phyloP scores from a whole-genome alignment of 208 protist species.

The Leishmania lainsoni region DNA sequence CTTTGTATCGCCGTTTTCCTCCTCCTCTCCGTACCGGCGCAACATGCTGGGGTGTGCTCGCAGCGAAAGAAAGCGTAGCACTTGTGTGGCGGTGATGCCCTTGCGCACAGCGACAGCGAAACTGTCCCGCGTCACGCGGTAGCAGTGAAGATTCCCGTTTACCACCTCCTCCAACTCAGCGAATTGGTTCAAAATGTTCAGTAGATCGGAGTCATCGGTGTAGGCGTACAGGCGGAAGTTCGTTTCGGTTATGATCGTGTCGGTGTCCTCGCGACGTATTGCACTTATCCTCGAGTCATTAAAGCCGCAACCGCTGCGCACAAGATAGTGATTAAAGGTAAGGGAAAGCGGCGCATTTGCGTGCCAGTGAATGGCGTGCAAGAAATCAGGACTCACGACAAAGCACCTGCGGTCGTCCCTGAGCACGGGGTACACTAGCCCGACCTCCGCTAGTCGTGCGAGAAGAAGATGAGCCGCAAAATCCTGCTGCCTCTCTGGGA shows the following conservation, averaged over 20 bases:
- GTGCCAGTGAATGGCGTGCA: conserved; percentile 73
- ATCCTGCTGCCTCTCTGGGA: conserved; percentile 58
- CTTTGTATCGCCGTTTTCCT: background rate
- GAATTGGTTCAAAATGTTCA: conserved; percentile 86
- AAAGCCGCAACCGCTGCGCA: background rate
- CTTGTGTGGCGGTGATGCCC: conserved; percentile 75
- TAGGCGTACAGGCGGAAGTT: conserved; percentile 93
- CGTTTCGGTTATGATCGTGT: conserved; percentile 92
- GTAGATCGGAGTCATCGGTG: conserved; percentile 69
- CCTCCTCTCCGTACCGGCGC: conserved; percentile 34
- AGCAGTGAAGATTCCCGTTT: conserved; percentile 73
- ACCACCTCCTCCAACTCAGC: conserved; percentile 71
- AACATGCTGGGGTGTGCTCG: conserved; percentile 89
- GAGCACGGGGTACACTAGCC: conserved; percentile 74
- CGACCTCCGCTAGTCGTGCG: conserved; percentile 75
- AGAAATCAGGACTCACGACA: conserved; percentile 74
- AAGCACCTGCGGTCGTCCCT: conserved; percentile 60
- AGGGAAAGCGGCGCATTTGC: conserved; percentile 67
- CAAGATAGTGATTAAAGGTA: conserved; percentile 43
- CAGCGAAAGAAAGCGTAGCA: conserved; percentile 85
- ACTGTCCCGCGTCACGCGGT: conserved; percentile 77
- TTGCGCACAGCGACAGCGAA: conserved; percentile 75
- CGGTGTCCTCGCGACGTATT: conserved; percentile 80
- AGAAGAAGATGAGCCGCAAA: conserved; percentile 68
- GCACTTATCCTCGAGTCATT: background rate